Base-by-base conservation (phyloP, 352 stramenopile species). In the Phytophthora meadii region DNA sequence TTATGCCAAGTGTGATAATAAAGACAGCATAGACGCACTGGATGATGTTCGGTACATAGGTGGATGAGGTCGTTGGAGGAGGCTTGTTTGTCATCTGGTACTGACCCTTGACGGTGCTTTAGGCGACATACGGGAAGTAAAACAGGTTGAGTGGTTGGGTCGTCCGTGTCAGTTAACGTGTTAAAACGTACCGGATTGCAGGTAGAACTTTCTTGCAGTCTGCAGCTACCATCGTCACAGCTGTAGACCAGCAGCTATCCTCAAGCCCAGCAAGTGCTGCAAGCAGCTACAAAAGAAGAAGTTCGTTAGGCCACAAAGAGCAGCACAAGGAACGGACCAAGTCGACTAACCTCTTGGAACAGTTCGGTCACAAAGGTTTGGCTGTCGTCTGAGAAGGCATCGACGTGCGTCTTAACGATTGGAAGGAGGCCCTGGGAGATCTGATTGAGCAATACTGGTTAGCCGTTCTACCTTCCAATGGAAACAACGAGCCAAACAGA, bases 11-110 rank as follows among this genome's bases (percentile, higher is more conserved):
- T 17, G 15, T 19, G 51, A 37, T 27, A 42, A 51, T 40, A 51
- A 51, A 37, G 15, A 41, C 6, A 14, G 7, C 24, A 39, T 64
- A 4, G 24, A 34, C 56, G 19, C 69, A 90, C 84, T 77, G 73
- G 40, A 91, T 70, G 37, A 96, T 94, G 54, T 82, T 96, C 2
- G 81, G 28, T 8, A 95, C 79, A 48, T 95, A 96, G 11, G 82
- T 83, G 34, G 88, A 96, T 2, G 78, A 58, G 5, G 73, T 69
- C 2, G 82, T 91, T 32, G 88, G 88, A 19, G 81, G 61, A 6
- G 87, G 82, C 54, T 95, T 96, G 78, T 94, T 96, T 5, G 88
- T 96, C 83, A 96, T 95, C 58, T 96, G 88, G 52, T 96, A 96
- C 61, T 96, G 88, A 9, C 88, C 88, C 53, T 96, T 96, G 49